phyloP scores from a whole-genome alignment of 352 stramenopile species.

The Phytophthora pini region DNA sequence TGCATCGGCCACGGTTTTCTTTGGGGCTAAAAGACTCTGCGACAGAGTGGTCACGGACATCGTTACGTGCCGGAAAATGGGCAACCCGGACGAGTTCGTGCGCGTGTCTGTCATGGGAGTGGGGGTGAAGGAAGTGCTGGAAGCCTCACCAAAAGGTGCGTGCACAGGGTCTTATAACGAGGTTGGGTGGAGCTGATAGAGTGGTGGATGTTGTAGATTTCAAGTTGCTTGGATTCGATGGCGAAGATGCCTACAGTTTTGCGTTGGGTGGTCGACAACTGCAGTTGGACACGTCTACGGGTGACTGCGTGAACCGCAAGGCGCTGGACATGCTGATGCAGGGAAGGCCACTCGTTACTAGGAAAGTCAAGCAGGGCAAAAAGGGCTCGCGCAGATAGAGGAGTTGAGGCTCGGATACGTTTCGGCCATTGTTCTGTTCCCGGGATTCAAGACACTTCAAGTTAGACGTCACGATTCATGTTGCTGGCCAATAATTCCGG shows the following conservation, averaged over 20 bases:
- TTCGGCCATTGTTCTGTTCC: background rate
- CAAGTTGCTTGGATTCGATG: slow-evolving; percentile 57
- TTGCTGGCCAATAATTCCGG: background rate
- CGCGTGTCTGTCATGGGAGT: slow-evolving; percentile 56
- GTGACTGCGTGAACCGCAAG: slow-evolving; percentile 63
- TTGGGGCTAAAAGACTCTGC: slow-evolving; percentile 73
- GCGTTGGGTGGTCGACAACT: slow-evolving; percentile 55
- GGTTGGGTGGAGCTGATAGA: slow-evolving; percentile 4
- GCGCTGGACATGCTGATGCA: slow-evolving; percentile 74
- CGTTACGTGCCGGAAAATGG: slow-evolving; percentile 62
- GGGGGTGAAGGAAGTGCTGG: slow-evolving; percentile 55
- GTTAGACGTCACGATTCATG: background rate
- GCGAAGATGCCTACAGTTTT: slow-evolving; percentile 71
- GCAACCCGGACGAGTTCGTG: slow-evolving; percentile 68
- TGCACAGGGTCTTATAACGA: background rate
- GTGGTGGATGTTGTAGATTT: slow-evolving; percentile 48
- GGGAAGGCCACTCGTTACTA: slow-evolving; percentile 72
- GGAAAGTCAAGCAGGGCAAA: slow-evolving; percentile 70
- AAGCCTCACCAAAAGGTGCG: slow-evolving; percentile 55
- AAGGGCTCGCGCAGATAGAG: slow-evolving; percentile 45
- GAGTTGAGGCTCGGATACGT: background rate
- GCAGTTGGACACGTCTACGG: slow-evolving; percentile 60
- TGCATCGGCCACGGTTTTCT: slow-evolving; percentile 70
- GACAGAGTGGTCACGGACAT: slow-evolving; percentile 79
- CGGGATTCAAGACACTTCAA: background rate